Conservation (phyloP, 1,284 basidiomycete genomes). For the Apiotrichum montevideense region DNA sequence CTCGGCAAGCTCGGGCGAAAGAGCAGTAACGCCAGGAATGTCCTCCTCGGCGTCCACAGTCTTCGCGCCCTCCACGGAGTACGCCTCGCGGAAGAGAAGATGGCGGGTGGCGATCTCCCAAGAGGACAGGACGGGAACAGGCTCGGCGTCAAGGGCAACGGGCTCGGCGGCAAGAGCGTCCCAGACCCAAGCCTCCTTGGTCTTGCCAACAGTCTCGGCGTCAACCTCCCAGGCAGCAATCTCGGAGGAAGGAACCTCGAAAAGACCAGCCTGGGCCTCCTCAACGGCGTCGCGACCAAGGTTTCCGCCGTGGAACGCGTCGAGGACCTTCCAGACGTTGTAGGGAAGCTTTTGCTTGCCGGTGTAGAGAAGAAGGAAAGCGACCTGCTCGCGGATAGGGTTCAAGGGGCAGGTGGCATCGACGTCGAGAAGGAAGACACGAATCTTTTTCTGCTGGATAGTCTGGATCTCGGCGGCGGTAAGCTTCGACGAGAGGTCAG, state of each 20-base stretch:
- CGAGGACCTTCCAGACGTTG: conserved; percentile 43
- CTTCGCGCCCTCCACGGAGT: conserved; percentile 51
- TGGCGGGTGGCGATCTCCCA: conserved; percentile 89
- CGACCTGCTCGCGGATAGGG: conserved; percentile 45
- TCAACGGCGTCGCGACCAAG: conserved; percentile 43
- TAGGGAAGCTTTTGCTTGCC: conserved; percentile 35
- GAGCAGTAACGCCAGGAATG: conserved; percentile 54
- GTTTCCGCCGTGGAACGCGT: conserved; percentile 43
- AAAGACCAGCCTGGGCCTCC: conserved; percentile 41
- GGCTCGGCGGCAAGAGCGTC: conserved; percentile 39
- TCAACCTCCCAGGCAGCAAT: conserved; percentile 32
- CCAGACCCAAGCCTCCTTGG: conserved; percentile 43
- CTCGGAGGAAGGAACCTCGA: conserved; percentile 27
- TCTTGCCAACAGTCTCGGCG: conserved; percentile 39
- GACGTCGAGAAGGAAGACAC: conserved; percentile 47
- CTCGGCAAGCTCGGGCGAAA: conserved; percentile 81
- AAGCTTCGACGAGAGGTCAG: conserved; percentile 44
- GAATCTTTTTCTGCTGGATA: conserved; percentile 44
- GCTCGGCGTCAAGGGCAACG: conserved; percentile 37
- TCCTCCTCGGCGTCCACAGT: conserved; percentile 28
- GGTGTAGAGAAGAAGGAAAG: conserved; percentile 48
- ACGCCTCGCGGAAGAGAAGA: conserved; percentile 75
- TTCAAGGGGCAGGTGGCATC: conserved; percentile 27
- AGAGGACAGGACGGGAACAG: conserved; percentile 40
- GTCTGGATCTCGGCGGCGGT: conserved; percentile 36